A percentile compares a stretch with the other conserved stretches of the same genome.
Conservation (phyloP, 1,139 yeast genomes). For the Kodamaea ohmeri region DNA sequence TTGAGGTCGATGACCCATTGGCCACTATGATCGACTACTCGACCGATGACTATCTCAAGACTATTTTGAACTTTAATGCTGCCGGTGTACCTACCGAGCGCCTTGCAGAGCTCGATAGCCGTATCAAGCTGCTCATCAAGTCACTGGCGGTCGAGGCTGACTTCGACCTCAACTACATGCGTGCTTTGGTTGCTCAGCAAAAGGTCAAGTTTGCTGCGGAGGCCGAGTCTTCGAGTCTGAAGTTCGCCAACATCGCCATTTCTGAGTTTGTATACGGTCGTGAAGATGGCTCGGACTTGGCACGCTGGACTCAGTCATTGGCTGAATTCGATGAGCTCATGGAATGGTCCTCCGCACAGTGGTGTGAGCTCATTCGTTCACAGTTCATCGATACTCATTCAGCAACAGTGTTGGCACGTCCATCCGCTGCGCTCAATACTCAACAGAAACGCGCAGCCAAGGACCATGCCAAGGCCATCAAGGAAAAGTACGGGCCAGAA, state of each 20-base stretch:
- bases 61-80: slow-evolving; percentile 57
- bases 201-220: slow-evolving; percentile 60
- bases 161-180: slow-evolving; percentile 64
- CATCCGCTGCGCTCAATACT: slow-evolving; percentile 65
- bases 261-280: slow-evolving; percentile 79
- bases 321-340: slow-evolving; percentile 58
- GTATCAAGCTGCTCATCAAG: slow-evolving; percentile 49
- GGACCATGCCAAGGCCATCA: slow-evolving; percentile 48
- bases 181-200: slow-evolving; percentile 64
- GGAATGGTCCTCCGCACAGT: slow-evolving; percentile 62
- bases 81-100: slow-evolving; percentile 76
- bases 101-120: slow-evolving; percentile 50
- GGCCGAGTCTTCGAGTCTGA: slow-evolving; percentile 64
- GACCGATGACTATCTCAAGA: slow-evolving; percentile 66
- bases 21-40: slow-evolving; percentile 70
- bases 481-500: slow-evolving; percentile 50
- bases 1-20: slow-evolving; percentile 79
- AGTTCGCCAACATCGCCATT: slow-evolving; percentile 66
- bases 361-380: slow-evolving; percentile 57
- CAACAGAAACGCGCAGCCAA: slow-evolving; percentile 51
- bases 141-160: slow-evolving; percentile 46
- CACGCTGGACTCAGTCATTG: slow-evolving; percentile 52
- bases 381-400: slow-evolving; percentile 65
- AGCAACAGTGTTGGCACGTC: slow-evolving; percentile 72
- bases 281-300: slow-evolving; percentile 55